These are phyloP conservation scores for Wickerhamiella sorbophila DNA, from an alignment of 805 yeast genomes.

Conservation along the genomic window DNA sequence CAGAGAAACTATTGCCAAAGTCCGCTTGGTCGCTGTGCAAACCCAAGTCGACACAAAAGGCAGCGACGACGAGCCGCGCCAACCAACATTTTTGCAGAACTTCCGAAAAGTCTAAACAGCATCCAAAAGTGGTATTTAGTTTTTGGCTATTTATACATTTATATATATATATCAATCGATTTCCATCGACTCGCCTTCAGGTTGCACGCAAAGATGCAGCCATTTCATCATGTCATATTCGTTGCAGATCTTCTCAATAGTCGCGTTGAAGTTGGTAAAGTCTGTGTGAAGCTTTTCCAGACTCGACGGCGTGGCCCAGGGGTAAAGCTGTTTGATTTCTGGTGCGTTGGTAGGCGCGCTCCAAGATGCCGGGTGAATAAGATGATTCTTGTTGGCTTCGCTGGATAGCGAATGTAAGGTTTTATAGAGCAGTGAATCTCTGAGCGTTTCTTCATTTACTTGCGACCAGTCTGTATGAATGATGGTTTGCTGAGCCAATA, in stretches of 20 bases:
- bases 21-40: constrained; percentile 17
- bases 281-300: background rate
- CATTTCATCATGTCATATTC: background rate
- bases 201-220: background rate
- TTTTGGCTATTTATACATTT: too few species aligned
- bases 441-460: background rate
- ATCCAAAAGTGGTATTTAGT: too few species aligned
- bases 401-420: background rate
- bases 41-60: constrained; percentile 5
- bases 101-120: background rate
- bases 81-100: constrained; percentile 1
- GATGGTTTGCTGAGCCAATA: background rate
- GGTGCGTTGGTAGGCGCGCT: background rate
- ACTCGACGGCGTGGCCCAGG: background rate
- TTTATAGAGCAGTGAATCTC: background rate
- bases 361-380: background rate
- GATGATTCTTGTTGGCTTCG: background rate
- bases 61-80: constrained; percentile 11
- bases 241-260: background rate
- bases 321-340: background rate
- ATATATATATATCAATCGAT: too few species aligned
- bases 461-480: background rate
- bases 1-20: constrained; percentile 23
- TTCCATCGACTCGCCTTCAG: too few species aligned
- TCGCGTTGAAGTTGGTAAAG: background rate